Conservation (phyloP, 768 basidiomycete genomes). For the Collybia sordida region DNA sequence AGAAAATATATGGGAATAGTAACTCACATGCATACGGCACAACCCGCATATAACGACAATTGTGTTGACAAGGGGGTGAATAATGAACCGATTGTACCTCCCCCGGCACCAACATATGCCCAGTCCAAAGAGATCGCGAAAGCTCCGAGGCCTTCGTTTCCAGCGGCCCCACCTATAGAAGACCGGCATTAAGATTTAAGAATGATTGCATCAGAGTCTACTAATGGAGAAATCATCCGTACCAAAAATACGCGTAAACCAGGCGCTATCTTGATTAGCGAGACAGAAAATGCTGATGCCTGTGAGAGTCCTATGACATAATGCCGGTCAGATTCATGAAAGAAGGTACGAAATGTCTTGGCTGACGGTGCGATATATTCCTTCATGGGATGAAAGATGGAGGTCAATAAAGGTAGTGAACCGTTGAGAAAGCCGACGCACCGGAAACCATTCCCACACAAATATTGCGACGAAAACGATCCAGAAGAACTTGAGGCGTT, state of each 20-base stretch:
- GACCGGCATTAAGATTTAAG: not conserved
- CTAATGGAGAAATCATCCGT: not conserved
- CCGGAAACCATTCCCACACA: conserved; percentile 53
- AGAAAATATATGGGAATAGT: not conserved
- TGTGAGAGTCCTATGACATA: conserved; percentile 39
- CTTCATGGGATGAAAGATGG: conserved; percentile 2
- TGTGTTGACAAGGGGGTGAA: conserved; percentile 49
- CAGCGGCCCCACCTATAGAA: conserved; percentile 43
- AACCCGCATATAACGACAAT: conserved; percentile 42
- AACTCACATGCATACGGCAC: conserved; percentile 40
- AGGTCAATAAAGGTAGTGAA: not conserved
- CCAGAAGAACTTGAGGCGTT: conserved; percentile 60
- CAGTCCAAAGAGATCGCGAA: conserved; percentile 57
- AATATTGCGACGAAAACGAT: conserved; percentile 49
- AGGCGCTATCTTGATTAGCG: conserved; percentile 44
- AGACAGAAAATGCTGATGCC: conserved; percentile 59
- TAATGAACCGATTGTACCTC: conserved; percentile 31
- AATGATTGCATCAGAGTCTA: not conserved
- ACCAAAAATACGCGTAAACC: conserved; percentile 58
- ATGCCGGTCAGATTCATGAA: no score
- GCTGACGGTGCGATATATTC: conserved; percentile 42
- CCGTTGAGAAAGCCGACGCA: not conserved
- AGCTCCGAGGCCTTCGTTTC: conserved; percentile 54
- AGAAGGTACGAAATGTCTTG: conserved; percentile 2
- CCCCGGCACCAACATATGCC: conserved; percentile 41